Evolutionary conservation across 1,284 basidiomycete species (phyloP), one percentile per base, ranked within the genome.

Genomic region (Volvariella surrecta): DNA sequence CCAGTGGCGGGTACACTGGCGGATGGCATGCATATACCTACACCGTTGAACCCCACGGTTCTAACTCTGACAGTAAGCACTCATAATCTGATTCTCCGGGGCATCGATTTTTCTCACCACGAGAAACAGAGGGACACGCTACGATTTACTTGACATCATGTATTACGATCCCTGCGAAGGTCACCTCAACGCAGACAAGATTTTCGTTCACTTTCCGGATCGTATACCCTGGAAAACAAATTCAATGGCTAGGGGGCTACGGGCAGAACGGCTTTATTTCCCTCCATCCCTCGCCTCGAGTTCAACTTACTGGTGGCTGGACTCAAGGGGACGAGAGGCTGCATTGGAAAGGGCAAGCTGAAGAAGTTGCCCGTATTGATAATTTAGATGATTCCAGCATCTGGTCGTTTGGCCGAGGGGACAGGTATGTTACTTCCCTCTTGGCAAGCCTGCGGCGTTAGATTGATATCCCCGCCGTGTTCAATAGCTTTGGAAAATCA

Each of bases 11-110:
- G 24, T 35, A 46, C 18, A 42, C 53, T 17, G 59, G 59, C 34
- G 51, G 58, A 45, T 73, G 72, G 73, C 52, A 53, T n/a, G 63
- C 60, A 37, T 51, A 61, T n/a, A 59, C 64, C 42, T 71, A 73
- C 18, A 8, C 7, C 34, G 7, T 35, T n/a, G n/a, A 35, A 31
- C 15, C 30, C 9, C 9, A 9, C 30, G 9, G 15, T 31, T 9
- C 9, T 15, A 15, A 9, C 30, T 9, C 9, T 31, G 30, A 31
- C 30, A 31, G 15, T 15, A 15, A 31, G 9, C 9, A 31, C 30
- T 9, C 9, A 31, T 9, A 9, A 9, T 15, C 15, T 31, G 30
- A 9, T 15, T n/a, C n/a, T n/a, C n/a, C n/a, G 15, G n/a, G 6
- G 13, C 34, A 35, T 19, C 34, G 18, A 35, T 7, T 35, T 4